phyloP scores from a whole-genome alignment of 2,329 filamentous ascomycete genomes.

The Arthrinium phaeospermum region DNA sequence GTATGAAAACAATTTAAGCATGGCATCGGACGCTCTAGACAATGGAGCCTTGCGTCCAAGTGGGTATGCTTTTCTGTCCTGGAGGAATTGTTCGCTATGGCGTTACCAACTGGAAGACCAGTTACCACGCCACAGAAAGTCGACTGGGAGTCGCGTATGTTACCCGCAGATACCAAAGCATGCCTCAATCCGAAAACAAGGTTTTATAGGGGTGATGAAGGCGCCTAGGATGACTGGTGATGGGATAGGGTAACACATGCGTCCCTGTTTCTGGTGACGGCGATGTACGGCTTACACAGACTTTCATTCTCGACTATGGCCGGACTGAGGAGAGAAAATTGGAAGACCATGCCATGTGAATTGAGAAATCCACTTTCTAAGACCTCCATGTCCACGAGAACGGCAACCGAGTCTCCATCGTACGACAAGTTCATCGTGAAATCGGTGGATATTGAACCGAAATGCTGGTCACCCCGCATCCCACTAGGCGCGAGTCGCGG shows the following conservation, averaged over 20 bases:
- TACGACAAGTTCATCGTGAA: neutral
- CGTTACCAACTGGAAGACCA: no score
- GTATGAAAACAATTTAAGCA: neutral
- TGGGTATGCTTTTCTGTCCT: no score
- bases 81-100: no score
- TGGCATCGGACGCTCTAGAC: no score
- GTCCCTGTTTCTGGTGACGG: neutral
- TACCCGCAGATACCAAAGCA: no score
- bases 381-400: neutral
- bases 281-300: neutral
- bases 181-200: no score
- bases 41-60: no score
- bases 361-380: neutral
- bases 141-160: no score
- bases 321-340: neutral
- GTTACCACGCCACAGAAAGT: no score
- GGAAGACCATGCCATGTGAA: neutral
- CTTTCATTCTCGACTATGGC: neutral
- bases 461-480: slow-evolving; percentile 13
- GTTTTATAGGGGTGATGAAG: no score
- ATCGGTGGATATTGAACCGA: slow-evolving; percentile 10
- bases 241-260: neutral
- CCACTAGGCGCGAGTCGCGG: slow-evolving; percentile 13
- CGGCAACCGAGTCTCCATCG: neutral
- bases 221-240: neutral